These are phyloP conservation scores for Geranomyces michiganensis DNA, from an alignment of 192 early-diverging fungal genomes.

Conservation along the genomic window DNA sequence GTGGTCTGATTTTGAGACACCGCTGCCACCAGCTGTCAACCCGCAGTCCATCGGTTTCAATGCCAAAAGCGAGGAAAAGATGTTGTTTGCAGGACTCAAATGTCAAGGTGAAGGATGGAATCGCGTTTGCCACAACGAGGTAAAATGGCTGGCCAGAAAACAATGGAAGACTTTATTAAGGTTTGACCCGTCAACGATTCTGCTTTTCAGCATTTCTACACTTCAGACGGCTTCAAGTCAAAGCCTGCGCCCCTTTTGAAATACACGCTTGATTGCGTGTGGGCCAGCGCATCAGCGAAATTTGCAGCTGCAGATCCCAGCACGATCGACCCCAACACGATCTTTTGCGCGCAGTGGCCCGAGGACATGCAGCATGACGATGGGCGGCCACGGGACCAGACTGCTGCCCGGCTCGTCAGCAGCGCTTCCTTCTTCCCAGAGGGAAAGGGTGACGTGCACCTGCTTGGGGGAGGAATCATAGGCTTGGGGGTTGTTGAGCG, in stretches of 20 bases:
- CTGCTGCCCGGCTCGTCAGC: conserved; percentile 56
- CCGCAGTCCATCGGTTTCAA: background rate
- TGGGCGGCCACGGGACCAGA: conserved; percentile 29
- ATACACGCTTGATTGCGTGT: conserved; percentile 19
- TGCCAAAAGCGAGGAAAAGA: background rate
- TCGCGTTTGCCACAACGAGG: conserved; percentile 1
- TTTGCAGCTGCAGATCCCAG: conserved; percentile 15
- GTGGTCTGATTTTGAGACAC: background rate
- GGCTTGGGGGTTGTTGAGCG: conserved; percentile 71
- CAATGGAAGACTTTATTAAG: background rate
- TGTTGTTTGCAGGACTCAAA: background rate
- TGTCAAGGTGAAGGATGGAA: background rate
- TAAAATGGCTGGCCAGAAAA: background rate
- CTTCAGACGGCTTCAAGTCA: background rate
- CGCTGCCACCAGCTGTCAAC: background rate
- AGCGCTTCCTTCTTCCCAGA: conserved; percentile 77
- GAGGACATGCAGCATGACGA: conserved; percentile 32
- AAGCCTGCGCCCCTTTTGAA: background rate
- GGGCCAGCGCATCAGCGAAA: conserved; percentile 16
- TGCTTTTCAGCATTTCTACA: conserved; percentile 6
- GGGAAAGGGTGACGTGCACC: conserved; percentile 40
- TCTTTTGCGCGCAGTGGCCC: conserved; percentile 69
- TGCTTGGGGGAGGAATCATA: conserved; percentile 71
- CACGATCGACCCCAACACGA: conserved; percentile 54
- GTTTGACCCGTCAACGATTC: background rate